Evolutionary conservation across 2,329 filamentous ascomycete genomes (phyloP), one percentile per base, ranked within the genome.

Genomic region (Penicillium sp.): DNA sequence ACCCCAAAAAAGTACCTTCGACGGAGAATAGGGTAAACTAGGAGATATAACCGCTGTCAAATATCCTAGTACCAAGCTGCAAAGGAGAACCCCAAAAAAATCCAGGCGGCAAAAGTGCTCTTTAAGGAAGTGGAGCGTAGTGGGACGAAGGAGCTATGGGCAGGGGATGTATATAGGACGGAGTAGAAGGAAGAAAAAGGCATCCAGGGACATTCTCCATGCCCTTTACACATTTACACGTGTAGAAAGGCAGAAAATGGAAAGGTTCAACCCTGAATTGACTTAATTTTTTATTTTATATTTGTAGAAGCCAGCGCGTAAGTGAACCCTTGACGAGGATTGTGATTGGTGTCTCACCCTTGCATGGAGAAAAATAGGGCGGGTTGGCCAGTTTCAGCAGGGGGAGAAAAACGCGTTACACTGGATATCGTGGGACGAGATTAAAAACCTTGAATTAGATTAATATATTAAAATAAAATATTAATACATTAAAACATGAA

Each of bases 161-260:
- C 43, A 48, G 56, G 44, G 40, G 57, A 38, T 19, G 44, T 13
- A 53, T 50, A 53, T n/a, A 7, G 33, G 15, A 34, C n/a, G 40
- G 29, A 52, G n/a, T 6, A 23, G 8, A 39, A 31, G 19, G 29
- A 27, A 53, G 21, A 15, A 29, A 33, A 16, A 44, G 31, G 43
- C 36, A 62, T 57, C 27, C 43, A 50, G 55, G 60, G 51, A 40
- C 53, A 58, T 60, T 61, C 60, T 58, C 31, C 55, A 36, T 43
- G 31, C 44, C 61, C 59, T 63, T 49, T 60, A 63, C 66, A 68
- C 65, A 61, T 63, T 49, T 60, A 63, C 65, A 68, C 65, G 64
- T 68, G 67, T 64, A 47, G 53, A 39, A 38, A 56, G 52, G 36
- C n/a, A 51, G 43, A 40, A 39, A 58, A 50, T 36, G 23, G 25